Percentiles rank a stretch among this genome's conserved stretches.
Conservation (phyloP, 2,329 filamentous ascomycete species). For the Paraconiothyrium brasiliense region DNA sequence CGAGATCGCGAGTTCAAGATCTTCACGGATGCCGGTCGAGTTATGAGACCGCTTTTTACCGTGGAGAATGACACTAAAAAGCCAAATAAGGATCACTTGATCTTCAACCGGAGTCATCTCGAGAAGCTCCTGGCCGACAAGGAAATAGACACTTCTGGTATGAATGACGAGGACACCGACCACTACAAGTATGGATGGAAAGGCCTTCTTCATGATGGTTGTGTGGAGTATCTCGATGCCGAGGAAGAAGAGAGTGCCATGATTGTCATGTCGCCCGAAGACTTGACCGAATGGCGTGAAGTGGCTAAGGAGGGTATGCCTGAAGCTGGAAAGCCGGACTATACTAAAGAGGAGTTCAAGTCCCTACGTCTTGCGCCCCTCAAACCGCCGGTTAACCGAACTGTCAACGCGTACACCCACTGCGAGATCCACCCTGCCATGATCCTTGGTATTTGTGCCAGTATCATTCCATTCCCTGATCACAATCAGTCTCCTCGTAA, state of each 20-base stretch:
- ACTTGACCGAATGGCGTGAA: conserved; percentile 72
- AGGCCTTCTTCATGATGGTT: conserved; percentile 81
- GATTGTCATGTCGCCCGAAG: conserved; percentile 99
- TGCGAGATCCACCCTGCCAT: conserved; percentile 99
- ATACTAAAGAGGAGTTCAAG: conserved; percentile 59
- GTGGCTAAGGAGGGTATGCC: conserved; percentile 54
- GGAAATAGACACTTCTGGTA: conserved; percentile 66
- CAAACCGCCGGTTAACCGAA: conserved; percentile 86
- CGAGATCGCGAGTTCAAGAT: conserved; percentile 98
- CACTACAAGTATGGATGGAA: conserved; percentile 83
- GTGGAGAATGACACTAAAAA: conserved; percentile 86
- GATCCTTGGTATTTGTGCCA: conserved; percentile 97
- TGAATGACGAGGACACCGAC: conserved; percentile 66
- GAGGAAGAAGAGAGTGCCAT: conserved; percentile 99
- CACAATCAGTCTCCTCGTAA: conserved; percentile 99
- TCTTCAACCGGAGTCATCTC: conserved; percentile 86
- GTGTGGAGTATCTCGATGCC: conserved; percentile 94
- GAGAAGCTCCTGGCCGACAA: conserved; percentile 78
- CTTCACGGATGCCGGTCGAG: conserved; percentile 94
- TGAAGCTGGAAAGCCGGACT: conserved; percentile 44
- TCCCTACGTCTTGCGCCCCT: conserved; percentile 84
- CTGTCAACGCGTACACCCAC: conserved; percentile 93
- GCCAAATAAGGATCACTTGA: conserved; percentile 77
- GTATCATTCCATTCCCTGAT: conserved; percentile 99
- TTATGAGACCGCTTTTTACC: conserved; percentile 92